Evolutionary conservation across 805 yeast genomes (phyloP).

Genomic region (Candida sithepensis): DNA sequence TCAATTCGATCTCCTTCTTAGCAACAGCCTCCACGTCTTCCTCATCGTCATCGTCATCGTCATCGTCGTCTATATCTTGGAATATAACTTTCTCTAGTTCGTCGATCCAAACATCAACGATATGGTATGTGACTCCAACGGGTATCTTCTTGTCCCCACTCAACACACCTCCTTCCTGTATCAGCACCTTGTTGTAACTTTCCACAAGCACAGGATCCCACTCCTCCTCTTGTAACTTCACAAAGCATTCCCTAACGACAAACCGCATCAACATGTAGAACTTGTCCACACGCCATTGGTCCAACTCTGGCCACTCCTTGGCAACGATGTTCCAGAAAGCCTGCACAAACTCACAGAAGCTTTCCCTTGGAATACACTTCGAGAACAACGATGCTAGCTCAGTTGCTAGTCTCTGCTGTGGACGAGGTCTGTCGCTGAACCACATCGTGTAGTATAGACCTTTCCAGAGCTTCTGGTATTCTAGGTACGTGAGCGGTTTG

Average conservation of each 20-base stretch:
- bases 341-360: conserved; percentile 50
- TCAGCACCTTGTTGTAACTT: conserved; percentile 37
- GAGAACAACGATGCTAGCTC: conserved; percentile 58
- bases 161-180: conserved; percentile 28
- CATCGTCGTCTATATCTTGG: conserved; percentile 42
- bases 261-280: conserved; percentile 78
- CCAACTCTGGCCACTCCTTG: conserved; percentile 81
- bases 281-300: conserved; percentile 85
- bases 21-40: conserved; percentile 26
- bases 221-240: conserved; percentile 44
- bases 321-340: conserved; percentile 81
- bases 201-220: conserved; percentile 54
- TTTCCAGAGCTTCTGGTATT: conserved; percentile 86
- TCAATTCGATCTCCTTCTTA: conserved; percentile 10
- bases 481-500: conserved; percentile 42
- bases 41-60: conserved; percentile 43
- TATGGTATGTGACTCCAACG: conserved; percentile 77
- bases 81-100: conserved; percentile 72
- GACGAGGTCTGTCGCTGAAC: conserved; percentile 91
- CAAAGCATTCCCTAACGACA: conserved; percentile 61
- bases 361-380: conserved; percentile 37
- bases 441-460: conserved; percentile 96
- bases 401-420: conserved; percentile 81
- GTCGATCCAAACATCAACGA: conserved; percentile 78
- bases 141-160: conserved; percentile 61